Conservation (phyloP, 2,329 filamentous ascomycete species). For the Clarireedia paspali region DNA sequence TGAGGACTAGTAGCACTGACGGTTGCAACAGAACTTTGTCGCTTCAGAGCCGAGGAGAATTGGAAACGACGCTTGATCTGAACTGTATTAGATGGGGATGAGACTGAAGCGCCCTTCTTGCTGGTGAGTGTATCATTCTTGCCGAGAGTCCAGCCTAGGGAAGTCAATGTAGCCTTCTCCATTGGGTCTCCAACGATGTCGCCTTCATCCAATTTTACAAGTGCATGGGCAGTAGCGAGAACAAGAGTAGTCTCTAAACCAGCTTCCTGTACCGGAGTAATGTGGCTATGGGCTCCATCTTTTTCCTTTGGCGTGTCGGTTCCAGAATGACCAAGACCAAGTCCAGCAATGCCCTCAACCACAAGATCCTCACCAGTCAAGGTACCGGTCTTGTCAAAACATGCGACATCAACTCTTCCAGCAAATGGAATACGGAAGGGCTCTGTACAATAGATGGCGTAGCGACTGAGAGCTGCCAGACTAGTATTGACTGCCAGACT, state of each 20-base stretch:
- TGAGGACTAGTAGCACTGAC: constrained; percentile 64
- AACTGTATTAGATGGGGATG: constrained; percentile 61
- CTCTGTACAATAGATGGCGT: constrained; percentile 97
- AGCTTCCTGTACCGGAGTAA: constrained; percentile 63
- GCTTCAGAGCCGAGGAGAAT: constrained; percentile 93
- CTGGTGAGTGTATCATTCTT: constrained; percentile 76
- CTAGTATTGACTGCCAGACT: constrained; percentile 97
- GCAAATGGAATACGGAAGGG: constrained; percentile 97
- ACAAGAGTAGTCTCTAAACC: constrained; percentile 83
- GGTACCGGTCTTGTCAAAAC: constrained; percentile 98
- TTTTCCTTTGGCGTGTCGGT: constrained; percentile 58
- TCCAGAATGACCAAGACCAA: constrained; percentile 63
- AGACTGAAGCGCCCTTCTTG: constrained; percentile 44
- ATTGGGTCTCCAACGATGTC: constrained; percentile 97
- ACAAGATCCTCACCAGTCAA: constrained; percentile 94
- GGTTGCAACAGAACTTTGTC: constrained; percentile 88
- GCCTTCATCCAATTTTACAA: constrained; percentile 94
- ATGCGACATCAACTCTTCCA: constrained; percentile 90
- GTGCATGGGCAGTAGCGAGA: constrained; percentile 85
- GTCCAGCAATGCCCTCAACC: constrained; percentile 90
- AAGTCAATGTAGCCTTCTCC: constrained; percentile 90
- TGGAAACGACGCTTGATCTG: constrained; percentile 97
- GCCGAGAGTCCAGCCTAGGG: constrained; percentile 88
- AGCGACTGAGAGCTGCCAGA: constrained; percentile 87
- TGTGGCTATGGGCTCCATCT: constrained; percentile 75